A percentile compares a stretch with the other conserved stretches of the same genome.
These are phyloP conservation scores for Castanea sativa DNA, from an alignment of 306 rosid species.

Conservation along the genomic window DNA sequence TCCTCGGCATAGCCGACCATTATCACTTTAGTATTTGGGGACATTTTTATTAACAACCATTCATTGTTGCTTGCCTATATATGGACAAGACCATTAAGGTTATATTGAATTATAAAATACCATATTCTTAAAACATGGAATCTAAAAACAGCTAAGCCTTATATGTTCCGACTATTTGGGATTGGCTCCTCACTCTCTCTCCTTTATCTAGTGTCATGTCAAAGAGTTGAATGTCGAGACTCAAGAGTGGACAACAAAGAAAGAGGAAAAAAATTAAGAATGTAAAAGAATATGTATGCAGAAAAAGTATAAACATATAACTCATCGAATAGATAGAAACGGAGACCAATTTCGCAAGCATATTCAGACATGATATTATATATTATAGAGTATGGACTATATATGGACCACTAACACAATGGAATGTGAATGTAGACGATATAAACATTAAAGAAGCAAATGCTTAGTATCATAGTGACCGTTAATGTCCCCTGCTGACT, in stretches of 20 bases:
- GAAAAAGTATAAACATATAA: no score
- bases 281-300: no score
- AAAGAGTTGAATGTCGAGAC: not conserved
- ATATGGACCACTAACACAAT: not conserved
- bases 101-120: not conserved
- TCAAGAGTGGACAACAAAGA: not conserved
- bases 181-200: not conserved
- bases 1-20: no score
- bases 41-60: no score
- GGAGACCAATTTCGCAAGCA: not conserved
- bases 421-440: not conserved
- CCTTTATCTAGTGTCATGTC: not conserved
- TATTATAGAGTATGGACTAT: not conserved
- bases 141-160: not conserved
- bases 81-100: no score
- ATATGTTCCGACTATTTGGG: not conserved
- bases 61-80: no score
- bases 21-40: no score
- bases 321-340: not conserved
- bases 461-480: no score
- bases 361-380: not conserved
- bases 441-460: no score
- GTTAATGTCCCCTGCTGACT: no score
- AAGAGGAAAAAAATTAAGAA: not conserved
- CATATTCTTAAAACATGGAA: not conserved